phyloP scores from a whole-genome alignment of 306 rosid genomes.

The Lathyrus aphaca region DNA sequence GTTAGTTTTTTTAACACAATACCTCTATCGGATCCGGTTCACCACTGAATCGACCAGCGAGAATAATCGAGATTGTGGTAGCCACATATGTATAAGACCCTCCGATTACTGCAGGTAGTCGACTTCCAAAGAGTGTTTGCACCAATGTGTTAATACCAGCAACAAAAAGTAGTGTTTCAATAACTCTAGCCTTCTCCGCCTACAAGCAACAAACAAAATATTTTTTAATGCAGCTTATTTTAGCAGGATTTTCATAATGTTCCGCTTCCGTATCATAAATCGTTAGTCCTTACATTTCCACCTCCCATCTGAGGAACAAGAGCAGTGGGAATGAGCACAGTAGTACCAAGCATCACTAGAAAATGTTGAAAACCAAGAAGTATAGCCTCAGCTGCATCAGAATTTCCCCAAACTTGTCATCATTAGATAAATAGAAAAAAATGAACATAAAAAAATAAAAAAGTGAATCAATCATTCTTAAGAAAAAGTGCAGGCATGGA shows the following conservation, averaged over 20 bases:
- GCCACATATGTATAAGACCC: conserved; percentile 95
- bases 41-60: conserved; percentile 82
- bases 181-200: conserved; percentile 93
- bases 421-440: conserved; percentile 24
- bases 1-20: conserved; percentile 44
- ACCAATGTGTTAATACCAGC: conserved; percentile 93
- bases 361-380: conserved; percentile 99
- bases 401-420: conserved; percentile 34
- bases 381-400: conserved; percentile 93
- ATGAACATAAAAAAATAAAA: neutral
- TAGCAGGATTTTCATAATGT: conserved; percentile 25
- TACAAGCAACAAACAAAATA: conserved; percentile 43
- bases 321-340: conserved; percentile 93
- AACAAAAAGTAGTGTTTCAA: conserved; percentile 91
- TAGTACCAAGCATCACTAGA: conserved; percentile 95
- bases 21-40: conserved; percentile 67
- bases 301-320: conserved; percentile 99
- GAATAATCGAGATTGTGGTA: conserved; percentile 89
- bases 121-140: conserved; percentile 81
- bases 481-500: neutral
- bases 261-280: conserved; percentile 13
- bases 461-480: conserved; percentile 5
- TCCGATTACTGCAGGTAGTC: conserved; percentile 91
- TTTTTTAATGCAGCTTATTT: neutral
- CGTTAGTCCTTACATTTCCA: conserved; percentile 75